These are phyloP conservation scores for Solanum lycopersicoides DNA, from an alignment of 257 asterid species.

Conservation along the genomic window DNA sequence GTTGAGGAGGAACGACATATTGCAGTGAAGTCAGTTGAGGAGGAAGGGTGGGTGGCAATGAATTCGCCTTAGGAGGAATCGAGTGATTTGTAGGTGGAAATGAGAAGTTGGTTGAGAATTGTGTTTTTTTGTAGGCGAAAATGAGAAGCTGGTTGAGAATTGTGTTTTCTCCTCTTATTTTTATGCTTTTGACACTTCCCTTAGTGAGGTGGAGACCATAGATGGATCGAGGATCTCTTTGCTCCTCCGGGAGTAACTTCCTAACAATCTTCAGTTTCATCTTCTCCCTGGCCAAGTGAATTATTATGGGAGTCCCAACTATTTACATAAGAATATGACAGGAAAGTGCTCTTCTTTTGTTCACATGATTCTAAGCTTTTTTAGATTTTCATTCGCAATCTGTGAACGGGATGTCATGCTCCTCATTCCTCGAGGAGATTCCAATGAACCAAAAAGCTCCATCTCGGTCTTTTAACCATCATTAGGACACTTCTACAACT, in stretches of 20 bases:
- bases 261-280: slow-evolving; percentile 11
- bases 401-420: neutral
- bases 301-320: slow-evolving; percentile 1
- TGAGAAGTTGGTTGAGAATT: too few relatives aligned
- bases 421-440: neutral
- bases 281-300: slow-evolving; percentile 13
- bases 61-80: neutral
- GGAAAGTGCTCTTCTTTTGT: slow-evolving; percentile 73
- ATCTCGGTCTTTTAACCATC: slow-evolving; percentile 4
- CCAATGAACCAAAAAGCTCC: neutral
- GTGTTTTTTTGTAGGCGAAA: too few relatives aligned
- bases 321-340: slow-evolving; percentile 60
- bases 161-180: too few relatives aligned
- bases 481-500: neutral
- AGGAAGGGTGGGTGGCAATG: too few relatives aligned
- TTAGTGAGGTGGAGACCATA: slow-evolving; percentile 2
- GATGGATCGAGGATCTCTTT: neutral
- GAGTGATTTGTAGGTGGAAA: neutral
- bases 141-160: too few relatives aligned
- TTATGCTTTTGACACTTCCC: neutral
- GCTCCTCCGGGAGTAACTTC: too few relatives aligned
- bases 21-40: neutral
- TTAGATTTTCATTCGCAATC: neutral
- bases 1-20: neutral
- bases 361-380: slow-evolving; percentile 23